Evolutionary conservation across 1,139 yeast genomes (phyloP).

Genomic region (Meyerozyma elateridarum): DNA sequence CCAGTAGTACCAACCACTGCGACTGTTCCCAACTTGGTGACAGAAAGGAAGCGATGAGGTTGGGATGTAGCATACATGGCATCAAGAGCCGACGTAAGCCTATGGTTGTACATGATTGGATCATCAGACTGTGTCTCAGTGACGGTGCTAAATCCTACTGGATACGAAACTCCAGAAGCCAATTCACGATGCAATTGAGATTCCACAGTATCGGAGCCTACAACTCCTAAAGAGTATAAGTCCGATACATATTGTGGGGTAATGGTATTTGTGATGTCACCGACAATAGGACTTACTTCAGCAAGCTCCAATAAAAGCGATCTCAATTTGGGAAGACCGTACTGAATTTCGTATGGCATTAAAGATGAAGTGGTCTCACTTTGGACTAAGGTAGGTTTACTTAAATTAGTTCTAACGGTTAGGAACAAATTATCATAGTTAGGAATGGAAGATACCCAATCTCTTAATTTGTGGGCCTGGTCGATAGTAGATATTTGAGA

Average conservation of each 20-base stretch:
- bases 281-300: slow-evolving; percentile 33
- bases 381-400: slow-evolving; percentile 19
- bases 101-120: slow-evolving; percentile 19
- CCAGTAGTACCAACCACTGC: slow-evolving; percentile 44
- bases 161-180: slow-evolving; percentile 40
- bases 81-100: slow-evolving; percentile 32
- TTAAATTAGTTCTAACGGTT: slow-evolving; percentile 30
- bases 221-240: slow-evolving; percentile 34
- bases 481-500: slow-evolving; percentile 20
- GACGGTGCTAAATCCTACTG: slow-evolving; percentile 37
- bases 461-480: slow-evolving; percentile 21
- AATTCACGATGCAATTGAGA: slow-evolving; percentile 45
- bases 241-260: slow-evolving; percentile 46
- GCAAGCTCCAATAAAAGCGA: slow-evolving; percentile 32
- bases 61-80: slow-evolving; percentile 37
- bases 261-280: slow-evolving; percentile 39
- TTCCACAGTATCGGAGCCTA: slow-evolving; percentile 33
- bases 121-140: slow-evolving; percentile 17
- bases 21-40: slow-evolving; percentile 40
- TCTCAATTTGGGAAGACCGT: slow-evolving; percentile 39
- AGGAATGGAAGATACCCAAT: slow-evolving; percentile 2
- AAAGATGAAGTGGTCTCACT: slow-evolving; percentile 12
- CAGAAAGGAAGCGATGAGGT: slow-evolving; percentile 40
- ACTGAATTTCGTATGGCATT: slow-evolving; percentile 31
- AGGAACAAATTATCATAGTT: slow-evolving; percentile 13